These are phyloP conservation scores for Pulveroboletus frians DNA, from an alignment of 768 basidiomycete species.

Conservation along the genomic window DNA sequence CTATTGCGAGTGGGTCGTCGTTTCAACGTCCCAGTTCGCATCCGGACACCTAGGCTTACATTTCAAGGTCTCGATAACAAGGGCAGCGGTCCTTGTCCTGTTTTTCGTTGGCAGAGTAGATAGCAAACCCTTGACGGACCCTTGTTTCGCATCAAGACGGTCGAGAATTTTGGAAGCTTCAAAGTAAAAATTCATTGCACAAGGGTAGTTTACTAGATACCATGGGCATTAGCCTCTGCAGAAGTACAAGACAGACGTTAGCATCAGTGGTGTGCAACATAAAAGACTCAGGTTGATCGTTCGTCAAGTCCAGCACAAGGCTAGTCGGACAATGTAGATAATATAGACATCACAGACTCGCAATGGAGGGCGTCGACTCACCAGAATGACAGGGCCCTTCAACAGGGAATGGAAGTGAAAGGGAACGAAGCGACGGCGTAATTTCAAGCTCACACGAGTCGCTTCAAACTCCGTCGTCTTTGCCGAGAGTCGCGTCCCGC, in stretches of 20 bases:
- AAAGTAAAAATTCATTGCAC: constrained; percentile 91
- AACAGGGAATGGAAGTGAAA: neutral
- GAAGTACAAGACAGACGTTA: constrained; percentile 29
- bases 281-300: constrained; percentile 23
- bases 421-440: neutral
- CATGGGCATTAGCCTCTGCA: constrained; percentile 23
- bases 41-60: constrained; percentile 49
- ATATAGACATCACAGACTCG: constrained; percentile 51
- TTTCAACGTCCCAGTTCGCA: constrained; percentile 6
- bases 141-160: constrained; percentile 80
- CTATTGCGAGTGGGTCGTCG: constrained; percentile 34
- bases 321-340: constrained; percentile 94
- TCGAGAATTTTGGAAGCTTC: constrained; percentile 81
- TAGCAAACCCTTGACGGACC: constrained; percentile 86
- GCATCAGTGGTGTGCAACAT: constrained; percentile 10
- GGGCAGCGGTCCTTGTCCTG: constrained; percentile 73
- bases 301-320: constrained; percentile 48
- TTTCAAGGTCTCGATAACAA: constrained; percentile 93
- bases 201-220: constrained; percentile 25
- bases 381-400: constrained; percentile 2
- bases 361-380: constrained; percentile 15
- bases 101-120: constrained; percentile 67
- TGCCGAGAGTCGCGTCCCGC: constrained; percentile 28
- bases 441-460: neutral
- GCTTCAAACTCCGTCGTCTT: constrained; percentile 31